Conservation (phyloP, 2,329 filamentous ascomycete species). For the Arthrobotrys iridis region DNA sequence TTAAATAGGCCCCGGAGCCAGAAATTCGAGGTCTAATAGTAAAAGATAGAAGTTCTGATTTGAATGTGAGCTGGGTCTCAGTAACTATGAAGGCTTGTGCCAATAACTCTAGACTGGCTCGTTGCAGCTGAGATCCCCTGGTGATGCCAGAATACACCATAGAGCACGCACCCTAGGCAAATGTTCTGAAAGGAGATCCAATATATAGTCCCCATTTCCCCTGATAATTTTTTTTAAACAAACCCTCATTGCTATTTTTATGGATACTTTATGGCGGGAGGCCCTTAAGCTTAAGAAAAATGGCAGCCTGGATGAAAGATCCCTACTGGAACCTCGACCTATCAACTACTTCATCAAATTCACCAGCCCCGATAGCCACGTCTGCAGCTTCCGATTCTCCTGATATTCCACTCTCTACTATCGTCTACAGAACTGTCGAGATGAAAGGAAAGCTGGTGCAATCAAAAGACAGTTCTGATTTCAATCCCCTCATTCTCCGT, state of each 20-base stretch:
- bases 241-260: neutral
- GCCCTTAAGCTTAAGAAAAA: neutral
- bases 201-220: neutral
- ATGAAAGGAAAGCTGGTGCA: neutral
- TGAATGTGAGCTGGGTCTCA: neutral
- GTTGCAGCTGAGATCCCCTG: slow-evolving; percentile 22
- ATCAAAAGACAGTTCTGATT: slow-evolving; percentile 8
- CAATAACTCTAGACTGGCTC: neutral
- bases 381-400: neutral
- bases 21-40: neutral
- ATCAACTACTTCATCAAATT: neutral
- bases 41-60: neutral
- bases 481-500: slow-evolving; percentile 36
- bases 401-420: slow-evolving; percentile 37
- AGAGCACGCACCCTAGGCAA: neutral
- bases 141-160: slow-evolving; percentile 19
- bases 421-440: slow-evolving; percentile 38
- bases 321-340: slow-evolving; percentile 49
- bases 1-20: neutral
- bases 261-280: slow-evolving; percentile 9
- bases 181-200: neutral
- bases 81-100: slow-evolving; percentile 13
- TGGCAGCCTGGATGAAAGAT: slow-evolving; percentile 40
- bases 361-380: neutral
- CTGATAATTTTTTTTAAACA: neutral